Base-by-base conservation (phyloP, 441 rosid genomes). In the Pelargonium citronellum region DNA sequence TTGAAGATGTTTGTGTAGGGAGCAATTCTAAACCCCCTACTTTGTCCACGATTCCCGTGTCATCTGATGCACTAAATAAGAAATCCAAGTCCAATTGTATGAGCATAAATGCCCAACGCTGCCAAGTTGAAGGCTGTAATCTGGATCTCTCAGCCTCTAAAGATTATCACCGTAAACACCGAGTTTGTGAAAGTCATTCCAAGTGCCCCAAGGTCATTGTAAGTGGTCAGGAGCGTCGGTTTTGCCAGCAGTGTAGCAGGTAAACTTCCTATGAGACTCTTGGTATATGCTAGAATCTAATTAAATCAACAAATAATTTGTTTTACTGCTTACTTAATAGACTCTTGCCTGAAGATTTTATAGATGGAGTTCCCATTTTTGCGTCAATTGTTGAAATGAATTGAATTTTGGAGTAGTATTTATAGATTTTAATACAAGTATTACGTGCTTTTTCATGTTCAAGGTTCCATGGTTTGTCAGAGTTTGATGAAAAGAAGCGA, bases 241-340 rank as follows among this genome's bases (percentile, higher is more conserved):
- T 93, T 79, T 93, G 97, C 81, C 98, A 93, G 84, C 97, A 93
- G 75, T 93, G 98, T 69, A 93, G 98, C 91, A 91, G 92, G 97
- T 89, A 77, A 3, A 19, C 43, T 68, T 55, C 62, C 20, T 5
- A 57, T 19, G 27, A 57, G 4, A 49, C 55, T 49, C n/a, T 49
- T 49, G 55, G 55, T n/a, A 49, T 49, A 34, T 34, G 55, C n/a
- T 16, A 49, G 24, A 22, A 10, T 10, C 17, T 49, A 49, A 49
- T 49, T 10, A 13, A 17, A 57, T 53, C 20, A 53, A n/a, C 17
- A 7, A 6, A 47, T 47, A 47, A 53, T n/a, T 7, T n/a, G 60
- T 53, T 53, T 53, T 53, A 53, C 60, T 53, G n/a, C 5, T 11
- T 49, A 53, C 24, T 19, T 17, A 3, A 57, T 19, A 16, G 62